These are phyloP conservation scores for Smittium culicis DNA, from an alignment of 371 early-diverging fungal species.

Conservation along the genomic window DNA sequence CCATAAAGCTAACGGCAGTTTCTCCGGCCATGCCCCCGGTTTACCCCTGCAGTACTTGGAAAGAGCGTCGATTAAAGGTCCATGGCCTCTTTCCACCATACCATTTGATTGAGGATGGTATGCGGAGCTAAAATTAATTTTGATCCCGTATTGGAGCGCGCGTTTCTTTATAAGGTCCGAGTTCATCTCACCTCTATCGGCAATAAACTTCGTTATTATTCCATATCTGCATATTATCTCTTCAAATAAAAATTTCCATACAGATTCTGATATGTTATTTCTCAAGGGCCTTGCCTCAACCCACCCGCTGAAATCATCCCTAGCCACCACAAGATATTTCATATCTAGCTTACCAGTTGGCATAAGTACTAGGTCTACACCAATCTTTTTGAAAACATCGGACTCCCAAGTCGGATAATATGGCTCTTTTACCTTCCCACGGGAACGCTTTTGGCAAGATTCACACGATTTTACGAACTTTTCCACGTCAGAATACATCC, in stretches of 20 bases:
- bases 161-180: neutral
- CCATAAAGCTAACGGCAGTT: constrained; percentile 13
- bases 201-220: constrained; percentile 8
- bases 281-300: constrained; percentile 15
- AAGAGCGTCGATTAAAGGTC: constrained; percentile 3
- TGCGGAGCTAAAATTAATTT: constrained; percentile 10
- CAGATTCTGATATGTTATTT: neutral
- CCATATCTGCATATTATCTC: constrained; percentile 13
- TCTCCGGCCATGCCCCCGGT: constrained; percentile 10
- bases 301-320: constrained; percentile 19
- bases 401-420: neutral
- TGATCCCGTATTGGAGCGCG: constrained; percentile 13
- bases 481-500: constrained; percentile 9
- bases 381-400: constrained; percentile 8
- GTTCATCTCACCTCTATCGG: constrained; percentile 17
- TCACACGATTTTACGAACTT: constrained; percentile 3
- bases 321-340: constrained; percentile 15
- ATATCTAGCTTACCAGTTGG: constrained; percentile 9
- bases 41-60: neutral
- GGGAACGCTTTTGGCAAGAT: constrained; percentile 1
- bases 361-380: constrained; percentile 10
- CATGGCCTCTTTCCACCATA: constrained; percentile 17
- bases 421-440: neutral
- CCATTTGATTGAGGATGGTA: constrained; percentile 17
- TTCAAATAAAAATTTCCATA: constrained; percentile 14